These are phyloP conservation scores for Solanum ossicruentum DNA, from an alignment of 257 asterid species.

Conservation along the genomic window DNA sequence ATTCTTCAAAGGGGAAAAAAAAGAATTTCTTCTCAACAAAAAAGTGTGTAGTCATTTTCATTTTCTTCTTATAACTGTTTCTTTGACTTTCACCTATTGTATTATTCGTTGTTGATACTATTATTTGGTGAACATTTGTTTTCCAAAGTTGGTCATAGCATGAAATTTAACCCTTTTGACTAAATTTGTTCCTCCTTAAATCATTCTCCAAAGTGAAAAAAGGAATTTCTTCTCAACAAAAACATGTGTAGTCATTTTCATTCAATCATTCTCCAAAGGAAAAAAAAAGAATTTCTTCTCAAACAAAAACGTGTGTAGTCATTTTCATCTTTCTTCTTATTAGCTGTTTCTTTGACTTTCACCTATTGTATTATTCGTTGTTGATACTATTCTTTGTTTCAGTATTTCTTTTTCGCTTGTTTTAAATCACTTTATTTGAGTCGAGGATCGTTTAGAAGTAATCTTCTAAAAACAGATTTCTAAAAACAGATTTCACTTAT, in stretches of 20 bases:
- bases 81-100: not conserved
- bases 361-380: not conserved
- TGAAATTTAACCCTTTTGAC: not conserved
- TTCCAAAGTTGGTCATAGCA: not conserved
- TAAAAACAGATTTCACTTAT: no score
- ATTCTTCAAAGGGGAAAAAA: no score
- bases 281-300: not conserved
- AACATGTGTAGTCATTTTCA: not conserved
- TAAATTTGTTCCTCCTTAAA: not conserved
- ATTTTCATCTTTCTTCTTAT: not conserved
- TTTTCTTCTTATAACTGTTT: not conserved
- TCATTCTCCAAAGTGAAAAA: not conserved
- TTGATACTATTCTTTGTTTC: not conserved
- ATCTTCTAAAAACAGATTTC: no score
- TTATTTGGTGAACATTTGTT: not conserved
- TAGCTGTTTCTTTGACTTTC: no score
- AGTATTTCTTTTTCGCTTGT: not conserved
- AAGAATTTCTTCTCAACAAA: no score
- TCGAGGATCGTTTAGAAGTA: rapidly evolving
- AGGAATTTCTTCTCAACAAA: not conserved
- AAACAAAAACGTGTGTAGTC: not conserved
- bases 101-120: no score
- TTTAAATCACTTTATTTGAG: not conserved
- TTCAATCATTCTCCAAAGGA: not conserved
- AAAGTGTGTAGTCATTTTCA: not conserved